Evolutionary conservation across 345 rosid species (phyloP), one percentile per base, ranked within the genome.

Genomic region (Lumnitzera racemosa): DNA sequence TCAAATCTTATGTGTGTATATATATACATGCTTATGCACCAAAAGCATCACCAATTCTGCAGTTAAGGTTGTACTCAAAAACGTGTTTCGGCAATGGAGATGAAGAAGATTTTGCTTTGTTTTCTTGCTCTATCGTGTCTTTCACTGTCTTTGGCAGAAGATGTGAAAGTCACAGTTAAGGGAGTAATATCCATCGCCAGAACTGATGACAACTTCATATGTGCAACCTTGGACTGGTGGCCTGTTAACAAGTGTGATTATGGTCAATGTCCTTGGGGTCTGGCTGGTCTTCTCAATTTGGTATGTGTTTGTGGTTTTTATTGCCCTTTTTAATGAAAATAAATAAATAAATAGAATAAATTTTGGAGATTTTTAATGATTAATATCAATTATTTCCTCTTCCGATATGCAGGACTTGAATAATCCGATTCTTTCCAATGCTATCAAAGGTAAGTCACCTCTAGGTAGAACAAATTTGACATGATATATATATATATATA

Each of bases 161-260:
- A 74, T 43, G 80, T 74, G 14, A 46, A 53, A 11, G 78, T 81
- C 9, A 53, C 59, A 1, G 72, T 86, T 1, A 24, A 64, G 25
- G 78, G 72, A 61, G 78, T 46, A 25, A 78, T 81, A 27, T 51
- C 75, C 31, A 58, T 75, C 9, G 85, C 81, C 1, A 49, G 6
- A 17, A 83, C 85, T 0, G 88, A 83, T 59, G 80, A 75, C 4
- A 70, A 72, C 46, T 86, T 80, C 29, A 58, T 86, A 2, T 86
- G 89, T 61, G 85, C 75, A 2, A 86, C 92, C 20, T 48, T 83
- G 9, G 94, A 86, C 57, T 86, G 86, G 89, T 85, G 91, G 89
- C 83, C 92, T 0, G 15, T 11, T 12, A 56, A 74, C 20, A 86
- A 83, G 31, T 79, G 89, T 51, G 72, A 86, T 47, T 86, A 86